Base-by-base conservation (phyloP, 2,329 filamentous ascomycete species). In the Aspergillus unguis region DNA sequence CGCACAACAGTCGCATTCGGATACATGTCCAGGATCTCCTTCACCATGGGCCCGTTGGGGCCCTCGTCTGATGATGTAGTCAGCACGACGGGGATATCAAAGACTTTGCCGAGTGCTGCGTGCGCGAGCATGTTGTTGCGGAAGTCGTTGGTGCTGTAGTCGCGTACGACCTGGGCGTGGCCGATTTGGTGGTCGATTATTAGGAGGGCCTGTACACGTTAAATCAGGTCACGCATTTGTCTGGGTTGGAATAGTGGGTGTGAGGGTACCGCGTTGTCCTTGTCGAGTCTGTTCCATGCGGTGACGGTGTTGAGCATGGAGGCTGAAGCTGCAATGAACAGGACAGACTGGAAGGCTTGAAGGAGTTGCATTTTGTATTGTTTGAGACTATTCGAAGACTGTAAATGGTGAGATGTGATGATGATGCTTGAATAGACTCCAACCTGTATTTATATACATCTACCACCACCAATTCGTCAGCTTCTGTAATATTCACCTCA, bases 11-110 rank as follows among this genome's bases (percentile, higher is more conserved):
- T 81, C 0, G 84, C 82, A 42, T 81, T 71, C 27, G 87, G 87
- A 64, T 88, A 85, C 80, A 85, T 80, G 9, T 84, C 77, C 4
- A 81, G 66, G 56, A 91, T 86, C 62, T 89, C 87, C 61, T 85
- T 82, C 7, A 86, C 84, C 1, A 90, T 73, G 1, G 80, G 83
- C 1, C 87, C 87, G 65, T 90, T 91, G 44, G 87, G 86, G 3
- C 87, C 86, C 70, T 52, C 73, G 61, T 90, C 79, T 3, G 85
- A 84, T 5, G 86, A 90, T 4, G 84, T 87, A 7, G 85, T 87
- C 74, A 91, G 69, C 53, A 92, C 76, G 5, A 86, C 82, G 4
- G 88, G 87, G 3, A 89, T 66, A 62, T 85, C 71, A 63, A 90
- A 91, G 50, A 84, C 71, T 49, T 84, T 80, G 51, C 82, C 86